Conservation (phyloP, 1,284 basidiomycete genomes). For the Sporisorium graminicola region DNA sequence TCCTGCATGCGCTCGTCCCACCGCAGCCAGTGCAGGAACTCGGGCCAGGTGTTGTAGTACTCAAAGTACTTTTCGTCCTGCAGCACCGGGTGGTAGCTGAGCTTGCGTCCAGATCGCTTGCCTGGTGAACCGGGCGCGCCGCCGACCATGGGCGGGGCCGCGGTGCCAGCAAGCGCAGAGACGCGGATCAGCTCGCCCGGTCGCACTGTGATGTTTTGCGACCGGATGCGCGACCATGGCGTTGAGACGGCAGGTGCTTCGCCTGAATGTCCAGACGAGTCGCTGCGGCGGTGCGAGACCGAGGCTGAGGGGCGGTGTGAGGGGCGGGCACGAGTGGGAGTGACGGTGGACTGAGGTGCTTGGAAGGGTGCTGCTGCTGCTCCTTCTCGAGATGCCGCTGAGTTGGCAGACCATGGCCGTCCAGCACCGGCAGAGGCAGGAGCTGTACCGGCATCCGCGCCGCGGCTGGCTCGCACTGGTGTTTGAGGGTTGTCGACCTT, state of each 20-base stretch:
- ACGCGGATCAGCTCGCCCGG: constrained; percentile 55
- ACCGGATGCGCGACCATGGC: constrained; percentile 31
- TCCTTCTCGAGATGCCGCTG: constrained; percentile 19
- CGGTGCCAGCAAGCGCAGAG: constrained; percentile 44
- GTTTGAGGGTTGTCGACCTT: constrained; percentile 14
- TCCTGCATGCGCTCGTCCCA: constrained; percentile 61
- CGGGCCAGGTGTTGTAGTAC: constrained; percentile 59
- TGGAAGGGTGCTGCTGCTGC: constrained; percentile 13
- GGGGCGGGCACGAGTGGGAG: constrained; percentile 24
- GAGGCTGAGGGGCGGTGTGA: constrained; percentile 21
- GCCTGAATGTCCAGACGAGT: constrained; percentile 28
- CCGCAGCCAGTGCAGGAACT: constrained; percentile 62
- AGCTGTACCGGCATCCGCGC: background rate
- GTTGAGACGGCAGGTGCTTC: constrained; percentile 17
- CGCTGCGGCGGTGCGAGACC: constrained; percentile 28
- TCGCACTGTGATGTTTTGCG: constrained; percentile 23
- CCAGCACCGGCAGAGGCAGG: background rate
- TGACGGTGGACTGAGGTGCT: constrained; percentile 27
- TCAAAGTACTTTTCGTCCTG: constrained; percentile 59
- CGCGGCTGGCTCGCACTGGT: constrained; percentile 12
- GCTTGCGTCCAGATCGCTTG: constrained; percentile 49
- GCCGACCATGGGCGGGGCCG: constrained; percentile 55
- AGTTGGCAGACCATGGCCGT: constrained; percentile 25
- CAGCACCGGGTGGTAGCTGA: constrained; percentile 55
- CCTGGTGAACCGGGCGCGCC: constrained; percentile 61